phyloP scores from a whole-genome alignment of 2,329 filamentous ascomycete species.

The Fusarium sp. region DNA sequence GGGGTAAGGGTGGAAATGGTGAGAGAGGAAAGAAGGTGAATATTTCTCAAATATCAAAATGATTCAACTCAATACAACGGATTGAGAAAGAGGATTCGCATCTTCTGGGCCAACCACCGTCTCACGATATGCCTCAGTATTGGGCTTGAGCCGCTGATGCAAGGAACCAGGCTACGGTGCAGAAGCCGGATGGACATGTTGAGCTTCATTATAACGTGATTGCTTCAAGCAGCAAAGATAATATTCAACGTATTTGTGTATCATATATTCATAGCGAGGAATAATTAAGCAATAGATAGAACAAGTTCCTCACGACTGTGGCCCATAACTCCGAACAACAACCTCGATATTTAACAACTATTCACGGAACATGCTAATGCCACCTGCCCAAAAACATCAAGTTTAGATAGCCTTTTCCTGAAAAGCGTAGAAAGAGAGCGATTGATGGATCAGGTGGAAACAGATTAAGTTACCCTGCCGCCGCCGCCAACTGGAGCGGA shows the following conservation, averaged over 20 bases:
- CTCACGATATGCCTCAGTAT: too few species aligned
- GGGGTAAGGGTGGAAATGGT: neutral
- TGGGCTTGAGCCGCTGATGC: too few species aligned
- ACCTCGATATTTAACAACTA: constrained; percentile 10
- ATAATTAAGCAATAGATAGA: constrained; percentile 28
- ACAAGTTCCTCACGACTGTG: constrained; percentile 2
- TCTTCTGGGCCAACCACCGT: too few species aligned
- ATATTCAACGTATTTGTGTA: constrained; percentile 3
- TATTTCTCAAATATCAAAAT: neutral
- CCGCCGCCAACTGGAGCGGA: neutral
- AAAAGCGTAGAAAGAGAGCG: neutral
- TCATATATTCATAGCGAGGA: constrained; percentile 36
- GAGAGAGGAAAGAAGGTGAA: neutral
- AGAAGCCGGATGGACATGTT: too few species aligned
- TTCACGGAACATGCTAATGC: neutral
- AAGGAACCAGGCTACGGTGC: too few species aligned
- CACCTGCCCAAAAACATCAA: constrained; percentile 12
- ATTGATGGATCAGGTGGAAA: constrained; percentile 18
- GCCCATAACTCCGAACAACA: neutral
- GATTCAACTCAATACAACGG: too few species aligned
- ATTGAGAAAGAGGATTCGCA: too few species aligned
- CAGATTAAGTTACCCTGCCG: constrained; percentile 20
- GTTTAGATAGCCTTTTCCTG: constrained; percentile 15
- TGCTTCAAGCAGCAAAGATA: neutral
- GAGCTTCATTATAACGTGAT: too few species aligned